These are phyloP conservation scores for Colletotrichum tamarilloi DNA, from an alignment of 2,329 filamentous ascomycete species.

Conservation along the genomic window DNA sequence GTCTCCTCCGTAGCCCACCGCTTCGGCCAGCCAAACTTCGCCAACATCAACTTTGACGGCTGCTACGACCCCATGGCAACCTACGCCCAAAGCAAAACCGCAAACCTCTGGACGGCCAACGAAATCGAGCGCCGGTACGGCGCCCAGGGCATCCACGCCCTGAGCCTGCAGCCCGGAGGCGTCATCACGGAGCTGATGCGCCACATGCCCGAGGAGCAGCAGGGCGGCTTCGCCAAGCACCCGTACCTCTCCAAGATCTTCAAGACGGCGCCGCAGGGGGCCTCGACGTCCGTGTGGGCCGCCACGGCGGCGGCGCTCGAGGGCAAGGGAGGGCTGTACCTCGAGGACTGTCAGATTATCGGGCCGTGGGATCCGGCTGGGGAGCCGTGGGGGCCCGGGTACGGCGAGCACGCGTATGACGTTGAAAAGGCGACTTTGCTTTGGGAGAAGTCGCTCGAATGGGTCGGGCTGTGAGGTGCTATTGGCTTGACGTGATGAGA, in stretches of 20 bases:
- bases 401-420: background rate
- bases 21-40: background rate
- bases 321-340: background rate
- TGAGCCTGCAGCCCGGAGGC: background rate
- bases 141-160: background rate
- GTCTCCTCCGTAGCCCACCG: background rate
- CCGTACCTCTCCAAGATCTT: constrained; percentile 22
- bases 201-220: no score
- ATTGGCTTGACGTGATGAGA: no score
- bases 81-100: background rate
- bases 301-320: background rate
- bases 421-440: background rate
- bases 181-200: no score
- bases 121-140: background rate
- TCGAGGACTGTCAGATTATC: background rate
- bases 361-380: background rate
- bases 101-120: background rate
- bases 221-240: background rate
- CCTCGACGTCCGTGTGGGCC: background rate
- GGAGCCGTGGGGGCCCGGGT: background rate
- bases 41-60: background rate
- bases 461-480: no score
- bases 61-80: background rate
- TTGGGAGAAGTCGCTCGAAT: background rate
- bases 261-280: constrained; percentile 18